phyloP scores from a whole-genome alignment of 441 rosid species.

The Pelargonium myrrhifolium region DNA sequence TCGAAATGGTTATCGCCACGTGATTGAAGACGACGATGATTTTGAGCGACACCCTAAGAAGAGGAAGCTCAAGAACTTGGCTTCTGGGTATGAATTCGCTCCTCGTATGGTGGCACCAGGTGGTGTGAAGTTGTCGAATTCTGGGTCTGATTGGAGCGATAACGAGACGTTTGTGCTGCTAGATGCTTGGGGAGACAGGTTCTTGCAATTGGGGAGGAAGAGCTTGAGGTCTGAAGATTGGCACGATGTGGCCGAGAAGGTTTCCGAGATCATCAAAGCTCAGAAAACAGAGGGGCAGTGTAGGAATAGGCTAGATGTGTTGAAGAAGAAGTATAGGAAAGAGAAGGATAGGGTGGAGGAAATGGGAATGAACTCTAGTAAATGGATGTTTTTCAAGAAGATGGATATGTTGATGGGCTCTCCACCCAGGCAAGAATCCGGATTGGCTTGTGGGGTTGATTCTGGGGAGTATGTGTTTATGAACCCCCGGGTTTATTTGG shows the following conservation, averaged over 20 bases:
- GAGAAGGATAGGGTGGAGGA: slow-evolving; percentile 44
- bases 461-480: slow-evolving; percentile 73
- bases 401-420: slow-evolving; percentile 64
- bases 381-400: slow-evolving; percentile 76
- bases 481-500: slow-evolving; percentile 56
- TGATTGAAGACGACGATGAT: slow-evolving; percentile 23
- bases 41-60: slow-evolving; percentile 56
- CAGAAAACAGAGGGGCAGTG: slow-evolving; percentile 78
- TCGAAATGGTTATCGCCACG: slow-evolving; percentile 26
- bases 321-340: slow-evolving; percentile 90
- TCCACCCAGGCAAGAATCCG: slow-evolving; percentile 56
- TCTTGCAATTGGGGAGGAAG: slow-evolving; percentile 70
- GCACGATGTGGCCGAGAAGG: slow-evolving; percentile 92
- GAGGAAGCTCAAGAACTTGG: slow-evolving; percentile 63
- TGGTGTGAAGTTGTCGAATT: slow-evolving; percentile 44
- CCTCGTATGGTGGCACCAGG: slow-evolving; percentile 46
- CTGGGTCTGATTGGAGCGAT: slow-evolving; percentile 75
- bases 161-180: slow-evolving; percentile 68
- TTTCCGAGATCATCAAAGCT: slow-evolving; percentile 55
- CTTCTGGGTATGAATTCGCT: slow-evolving; percentile 68
- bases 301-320: slow-evolving; percentile 63
- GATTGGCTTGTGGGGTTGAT: slow-evolving; percentile 82
- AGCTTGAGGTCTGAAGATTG: slow-evolving; percentile 87
- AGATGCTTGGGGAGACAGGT: slow-evolving; percentile 86
- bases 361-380: slow-evolving; percentile 26